Evolutionary conservation across 805 yeast species (phyloP), one percentile per base, ranked within the genome.

Genomic region (Starmerella potacharoeniae): DNA sequence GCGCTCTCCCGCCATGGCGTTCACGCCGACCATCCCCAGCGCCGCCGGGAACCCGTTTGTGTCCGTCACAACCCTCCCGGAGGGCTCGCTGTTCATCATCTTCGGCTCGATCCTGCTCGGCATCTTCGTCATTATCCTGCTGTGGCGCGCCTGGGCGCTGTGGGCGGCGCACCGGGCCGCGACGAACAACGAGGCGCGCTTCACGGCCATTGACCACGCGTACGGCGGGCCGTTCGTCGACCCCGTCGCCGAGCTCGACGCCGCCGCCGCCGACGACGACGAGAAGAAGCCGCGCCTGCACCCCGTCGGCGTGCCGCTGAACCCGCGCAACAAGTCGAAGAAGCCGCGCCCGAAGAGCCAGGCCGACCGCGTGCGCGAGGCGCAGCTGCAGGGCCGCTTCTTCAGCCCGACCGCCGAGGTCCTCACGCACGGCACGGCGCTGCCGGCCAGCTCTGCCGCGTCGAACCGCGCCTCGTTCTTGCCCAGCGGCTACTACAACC

Each of bases 31-130:
- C 1, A 78, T 81, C 11, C 95, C 95, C 0, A 71, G 82, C 1
- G 74, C 78, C 42, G 62, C 61, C 16, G 70, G 75, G 50, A 87
- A 87, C 67, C 95, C 95, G 10, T 81, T 76, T 63, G 73, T 87
- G 17, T 69, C 76, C 60, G 68, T 71, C 47, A 68, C 80, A 6
- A 65, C 65, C 22, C 73, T 75, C 47, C 86, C 89, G 1, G 75
- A 78, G 48, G 95, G 95, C 1, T 84, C 93, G 0, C 89, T 88
- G 2, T 87, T 86, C 69, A 87, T 88, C 51, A 84, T 86, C 0
- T 84, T 86, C 44, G 95, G 95, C 1, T 73, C 83, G 10, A 73
- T 82, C 40, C 79, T 82, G 5, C 86, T 82, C 0, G 81, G 79
- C 40, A 70, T 84, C 4, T 68, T 82, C 22, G 58, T 82, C 4